Percentiles rank a stretch among this genome's conserved stretches.
Evolutionary conservation across 495 filamentous ascomycete genomes (phyloP).

Genomic region (Neurospora sp.): DNA sequence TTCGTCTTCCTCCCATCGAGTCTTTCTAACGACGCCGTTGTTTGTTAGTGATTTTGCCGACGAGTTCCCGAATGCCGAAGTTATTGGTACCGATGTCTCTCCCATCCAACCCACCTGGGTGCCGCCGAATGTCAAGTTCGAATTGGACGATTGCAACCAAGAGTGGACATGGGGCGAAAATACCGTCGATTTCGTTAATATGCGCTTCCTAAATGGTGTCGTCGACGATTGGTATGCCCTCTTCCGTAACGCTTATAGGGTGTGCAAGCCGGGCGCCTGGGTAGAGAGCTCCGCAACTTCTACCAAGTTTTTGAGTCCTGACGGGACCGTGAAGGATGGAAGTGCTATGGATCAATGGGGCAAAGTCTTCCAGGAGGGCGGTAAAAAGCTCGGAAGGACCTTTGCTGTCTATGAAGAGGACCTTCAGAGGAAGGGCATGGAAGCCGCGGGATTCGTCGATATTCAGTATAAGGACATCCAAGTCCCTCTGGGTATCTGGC

Average conservation of each 20-base stretch:
- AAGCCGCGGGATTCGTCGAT: background rate
- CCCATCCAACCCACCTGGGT: slow-evolving; percentile 44
- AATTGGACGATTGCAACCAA: slow-evolving; percentile 44
- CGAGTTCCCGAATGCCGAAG: slow-evolving; percentile 35
- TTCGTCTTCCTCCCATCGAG: background rate
- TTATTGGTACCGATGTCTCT: slow-evolving; percentile 42
- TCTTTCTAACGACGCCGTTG: background rate
- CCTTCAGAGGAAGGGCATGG: background rate
- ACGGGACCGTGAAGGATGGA: slow-evolving; percentile 35
- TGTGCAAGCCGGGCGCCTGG: slow-evolving; percentile 22
- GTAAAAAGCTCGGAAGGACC: background rate
- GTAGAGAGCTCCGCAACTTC: slow-evolving; percentile 37
- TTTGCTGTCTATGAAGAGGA: background rate
- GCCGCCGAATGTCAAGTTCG: slow-evolving; percentile 42
- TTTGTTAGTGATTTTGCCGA: slow-evolving; percentile 25
- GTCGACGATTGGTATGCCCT: slow-evolving; percentile 46
- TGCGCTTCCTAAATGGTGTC: slow-evolving; percentile 44
- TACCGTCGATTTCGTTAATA: slow-evolving; percentile 56
- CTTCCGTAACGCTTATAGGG: slow-evolving; percentile 18
- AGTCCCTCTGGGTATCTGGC: background rate
- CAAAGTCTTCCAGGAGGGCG: slow-evolving; percentile 26
- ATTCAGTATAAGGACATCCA: slow-evolving; percentile 7
- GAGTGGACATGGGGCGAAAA: slow-evolving; percentile 42
- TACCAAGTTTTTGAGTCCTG: slow-evolving; percentile 34
- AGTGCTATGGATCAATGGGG: slow-evolving; percentile 33